These are phyloP conservation scores for Amanita pseudoporphyria DNA, from an alignment of 768 basidiomycete genomes.

Conservation along the genomic window DNA sequence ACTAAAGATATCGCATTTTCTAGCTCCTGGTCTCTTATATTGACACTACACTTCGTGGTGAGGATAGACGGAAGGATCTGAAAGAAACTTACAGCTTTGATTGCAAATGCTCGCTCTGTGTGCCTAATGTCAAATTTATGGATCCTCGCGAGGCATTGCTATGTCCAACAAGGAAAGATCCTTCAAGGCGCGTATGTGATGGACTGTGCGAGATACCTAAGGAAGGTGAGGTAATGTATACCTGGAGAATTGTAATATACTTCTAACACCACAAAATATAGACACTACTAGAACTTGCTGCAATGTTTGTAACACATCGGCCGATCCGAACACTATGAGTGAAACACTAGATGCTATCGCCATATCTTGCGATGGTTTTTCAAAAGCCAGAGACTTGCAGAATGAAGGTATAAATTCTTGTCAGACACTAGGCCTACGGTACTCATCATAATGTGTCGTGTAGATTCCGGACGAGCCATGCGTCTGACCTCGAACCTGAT, in stretches of 20 bases:
- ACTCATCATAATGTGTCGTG: background rate
- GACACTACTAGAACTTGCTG: constrained; percentile 44
- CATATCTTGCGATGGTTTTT: constrained; percentile 64
- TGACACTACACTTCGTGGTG: constrained; percentile 66
- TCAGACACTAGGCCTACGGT: background rate
- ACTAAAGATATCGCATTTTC: background rate
- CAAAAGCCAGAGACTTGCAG: constrained; percentile 60
- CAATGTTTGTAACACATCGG: constrained; percentile 37
- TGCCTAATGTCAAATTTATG: constrained; percentile 12
- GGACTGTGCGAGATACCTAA: constrained; percentile 51
- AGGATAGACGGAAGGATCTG: constrained; percentile 45
- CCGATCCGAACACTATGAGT: constrained; percentile 33
- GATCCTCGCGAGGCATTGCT: constrained; percentile 63
- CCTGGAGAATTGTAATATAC: background rate
- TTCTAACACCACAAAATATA: constrained; percentile 14
- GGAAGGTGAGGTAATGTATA: constrained; percentile 34
- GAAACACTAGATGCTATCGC: constrained; percentile 53
- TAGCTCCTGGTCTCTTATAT: constrained; percentile 81
- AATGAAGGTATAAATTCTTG: constrained; percentile 32
- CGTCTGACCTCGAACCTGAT: constrained; percentile 58
- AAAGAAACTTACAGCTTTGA: constrained; percentile 69
- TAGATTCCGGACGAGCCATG: constrained; percentile 50
- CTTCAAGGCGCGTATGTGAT: constrained; percentile 31
- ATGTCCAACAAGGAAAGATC: constrained; percentile 43
- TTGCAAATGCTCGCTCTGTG: constrained; percentile 62